These are phyloP conservation scores for Pyrus hybrid DNA, from an alignment of 331 rosid genomes.

Conservation along the genomic window DNA sequence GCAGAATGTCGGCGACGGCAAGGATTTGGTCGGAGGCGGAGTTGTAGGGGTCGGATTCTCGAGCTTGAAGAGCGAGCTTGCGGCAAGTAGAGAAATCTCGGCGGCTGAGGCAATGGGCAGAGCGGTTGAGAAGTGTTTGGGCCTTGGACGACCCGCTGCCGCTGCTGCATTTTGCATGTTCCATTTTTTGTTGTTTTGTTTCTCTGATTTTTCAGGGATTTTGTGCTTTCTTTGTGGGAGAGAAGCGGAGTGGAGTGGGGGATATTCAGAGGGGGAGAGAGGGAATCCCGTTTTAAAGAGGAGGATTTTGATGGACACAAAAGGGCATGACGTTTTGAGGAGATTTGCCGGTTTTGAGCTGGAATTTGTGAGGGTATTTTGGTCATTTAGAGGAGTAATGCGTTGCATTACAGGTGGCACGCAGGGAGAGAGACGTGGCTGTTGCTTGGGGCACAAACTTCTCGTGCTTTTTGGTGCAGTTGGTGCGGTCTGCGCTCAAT, in stretches of 20 bases:
- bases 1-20: conserved; percentile 21
- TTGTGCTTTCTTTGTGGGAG: neutral
- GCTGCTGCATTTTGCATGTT: neutral
- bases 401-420: neutral
- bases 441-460: neutral
- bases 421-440: neutral
- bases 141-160: neutral
- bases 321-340: neutral
- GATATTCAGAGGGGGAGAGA: neutral
- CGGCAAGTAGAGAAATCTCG: conserved; percentile 19
- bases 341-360: neutral
- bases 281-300: neutral
- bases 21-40: conserved; percentile 4
- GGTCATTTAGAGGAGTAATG: neutral
- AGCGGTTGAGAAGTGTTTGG: neutral
- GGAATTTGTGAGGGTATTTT: neutral
- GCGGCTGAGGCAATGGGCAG: conserved; percentile 6
- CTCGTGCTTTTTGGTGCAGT: neutral
- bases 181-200: neutral
- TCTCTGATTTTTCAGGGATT: neutral
- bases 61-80: conserved; percentile 7
- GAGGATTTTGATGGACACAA: neutral
- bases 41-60: conserved; percentile 3
- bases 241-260: neutral
- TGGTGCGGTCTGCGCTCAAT: neutral